Evolutionary conservation across 2,329 filamentous ascomycete genomes (phyloP).

Genomic region (Monosporascus sp.): DNA sequence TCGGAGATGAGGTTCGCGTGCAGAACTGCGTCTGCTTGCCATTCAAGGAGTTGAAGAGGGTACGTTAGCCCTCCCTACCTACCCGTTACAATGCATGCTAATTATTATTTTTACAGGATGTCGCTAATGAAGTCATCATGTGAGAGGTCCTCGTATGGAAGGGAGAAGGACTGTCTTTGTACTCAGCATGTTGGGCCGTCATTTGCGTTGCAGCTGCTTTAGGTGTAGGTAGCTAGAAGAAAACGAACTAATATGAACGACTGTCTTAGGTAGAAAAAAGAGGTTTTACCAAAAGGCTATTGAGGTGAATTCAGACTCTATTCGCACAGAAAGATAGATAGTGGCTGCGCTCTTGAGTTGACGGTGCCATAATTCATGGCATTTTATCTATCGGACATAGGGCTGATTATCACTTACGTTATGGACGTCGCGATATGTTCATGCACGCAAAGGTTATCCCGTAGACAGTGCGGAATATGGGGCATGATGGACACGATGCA

Average conservation of each 20-base stretch:
- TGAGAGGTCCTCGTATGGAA: constrained; percentile 37
- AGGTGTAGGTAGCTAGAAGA: neutral
- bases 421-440: too few relatives aligned
- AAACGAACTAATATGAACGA: neutral
- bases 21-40: constrained; percentile 98
- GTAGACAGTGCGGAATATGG: too few relatives aligned
- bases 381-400: too few relatives aligned
- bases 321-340: too few relatives aligned
- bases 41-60: constrained; percentile 96
- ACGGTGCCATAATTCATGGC: too few relatives aligned
- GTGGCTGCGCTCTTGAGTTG: too few relatives aligned
- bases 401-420: too few relatives aligned
- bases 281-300: neutral
- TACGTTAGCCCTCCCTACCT: constrained; percentile 39
- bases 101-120: constrained; percentile 54
- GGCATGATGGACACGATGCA: too few relatives aligned
- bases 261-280: neutral
- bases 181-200: neutral
- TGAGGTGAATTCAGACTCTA: too few relatives aligned
- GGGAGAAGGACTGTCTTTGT: neutral
- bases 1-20: constrained; percentile 89
- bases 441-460: too few relatives aligned
- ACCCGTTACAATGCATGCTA: neutral
- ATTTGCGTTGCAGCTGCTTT: neutral
- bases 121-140: constrained; percentile 88